Conservation (phyloP, 257 asterid species). For the Lycium ferocissimum region DNA sequence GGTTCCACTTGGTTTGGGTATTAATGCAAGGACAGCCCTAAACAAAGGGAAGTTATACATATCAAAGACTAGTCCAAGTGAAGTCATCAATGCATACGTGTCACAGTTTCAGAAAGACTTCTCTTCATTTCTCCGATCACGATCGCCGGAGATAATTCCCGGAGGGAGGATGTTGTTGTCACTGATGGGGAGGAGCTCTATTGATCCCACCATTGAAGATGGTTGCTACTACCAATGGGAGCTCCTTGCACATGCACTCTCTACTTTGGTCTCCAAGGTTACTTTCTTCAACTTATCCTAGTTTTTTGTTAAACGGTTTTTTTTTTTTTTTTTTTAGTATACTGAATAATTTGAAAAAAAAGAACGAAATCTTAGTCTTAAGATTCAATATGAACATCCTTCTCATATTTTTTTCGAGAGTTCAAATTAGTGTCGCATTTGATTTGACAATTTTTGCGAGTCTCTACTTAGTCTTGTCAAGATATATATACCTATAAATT, state of each 20-base stretch:
- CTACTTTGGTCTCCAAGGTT: conserved; percentile 61
- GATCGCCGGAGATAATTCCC: conserved; percentile 62
- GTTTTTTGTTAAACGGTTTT: too few species aligned
- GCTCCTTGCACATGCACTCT: conserved; percentile 62
- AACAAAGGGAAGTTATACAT: conserved; percentile 76
- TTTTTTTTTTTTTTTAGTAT: background rate
- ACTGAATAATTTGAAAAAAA: background rate
- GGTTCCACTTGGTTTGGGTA: conserved; percentile 50
- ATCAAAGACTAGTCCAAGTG: conserved; percentile 56
- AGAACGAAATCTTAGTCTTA: too few species aligned
- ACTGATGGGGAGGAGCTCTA: conserved; percentile 57
- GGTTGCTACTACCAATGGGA: conserved; percentile 70
- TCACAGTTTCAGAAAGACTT: conserved; percentile 62
- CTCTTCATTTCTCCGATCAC: conserved; percentile 50
- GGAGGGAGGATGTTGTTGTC: conserved; percentile 74
- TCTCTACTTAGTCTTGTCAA: too few species aligned
- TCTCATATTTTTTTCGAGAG: background rate
- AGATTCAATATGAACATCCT: background rate
- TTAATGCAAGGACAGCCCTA: conserved; percentile 27
- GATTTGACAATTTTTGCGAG: too few species aligned
- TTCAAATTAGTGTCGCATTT: background rate
- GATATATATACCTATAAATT: too few species aligned
- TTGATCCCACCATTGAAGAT: conserved; percentile 52
- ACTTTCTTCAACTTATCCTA: background rate
- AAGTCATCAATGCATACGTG: conserved; percentile 52